Percentiles rank a stretch among this genome's conserved stretches.
phyloP scores from a whole-genome alignment of 208 protist genomes.

The Acanthamoeba sp. region DNA sequence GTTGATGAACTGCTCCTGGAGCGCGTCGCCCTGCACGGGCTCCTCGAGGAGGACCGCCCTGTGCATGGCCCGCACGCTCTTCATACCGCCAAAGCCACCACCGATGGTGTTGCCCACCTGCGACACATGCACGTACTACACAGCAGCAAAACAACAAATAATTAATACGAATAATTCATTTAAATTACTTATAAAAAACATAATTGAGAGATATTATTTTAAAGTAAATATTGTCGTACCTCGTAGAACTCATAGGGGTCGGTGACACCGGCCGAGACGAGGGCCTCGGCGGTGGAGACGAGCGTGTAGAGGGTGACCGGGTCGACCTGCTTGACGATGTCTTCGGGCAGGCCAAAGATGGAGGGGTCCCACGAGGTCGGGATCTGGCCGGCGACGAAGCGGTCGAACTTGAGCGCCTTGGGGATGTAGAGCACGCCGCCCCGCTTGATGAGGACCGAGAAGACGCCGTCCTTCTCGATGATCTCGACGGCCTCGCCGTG shows the following conservation, averaged over 20 bases:
- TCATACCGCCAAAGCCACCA: constrained; percentile 89
- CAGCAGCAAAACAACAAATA: neutral
- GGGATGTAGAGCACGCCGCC: constrained; percentile 89
- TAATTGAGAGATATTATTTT: too few species aligned
- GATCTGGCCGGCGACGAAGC: constrained; percentile 89
- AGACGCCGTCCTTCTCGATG: constrained; percentile 77
- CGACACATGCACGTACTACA: constrained; percentile 89
- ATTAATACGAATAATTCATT: neutral
- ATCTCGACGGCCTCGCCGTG: constrained; percentile 87
- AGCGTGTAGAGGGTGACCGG: constrained; percentile 89
- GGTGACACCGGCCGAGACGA: constrained; percentile 86
- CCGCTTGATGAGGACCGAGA: constrained; percentile 85
- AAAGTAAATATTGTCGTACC: too few species aligned
- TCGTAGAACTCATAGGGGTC: constrained; percentile 92
- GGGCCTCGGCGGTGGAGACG: constrained; percentile 88
- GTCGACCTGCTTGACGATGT: constrained; percentile 88
- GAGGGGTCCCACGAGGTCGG: constrained; percentile 83
- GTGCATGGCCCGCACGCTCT: constrained; percentile 83
- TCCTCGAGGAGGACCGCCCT: constrained; percentile 87
- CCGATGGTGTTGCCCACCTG: constrained; percentile 89
- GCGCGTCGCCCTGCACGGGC: constrained; percentile 83
- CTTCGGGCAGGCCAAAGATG: constrained; percentile 80
- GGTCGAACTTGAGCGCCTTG: constrained; percentile 88
- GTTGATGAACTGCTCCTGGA: constrained; percentile 92
- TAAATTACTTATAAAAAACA: neutral